Evolutionary conservation across 805 yeast species (phyloP).

Genomic region (Blastobotrys attinorum): DNA sequence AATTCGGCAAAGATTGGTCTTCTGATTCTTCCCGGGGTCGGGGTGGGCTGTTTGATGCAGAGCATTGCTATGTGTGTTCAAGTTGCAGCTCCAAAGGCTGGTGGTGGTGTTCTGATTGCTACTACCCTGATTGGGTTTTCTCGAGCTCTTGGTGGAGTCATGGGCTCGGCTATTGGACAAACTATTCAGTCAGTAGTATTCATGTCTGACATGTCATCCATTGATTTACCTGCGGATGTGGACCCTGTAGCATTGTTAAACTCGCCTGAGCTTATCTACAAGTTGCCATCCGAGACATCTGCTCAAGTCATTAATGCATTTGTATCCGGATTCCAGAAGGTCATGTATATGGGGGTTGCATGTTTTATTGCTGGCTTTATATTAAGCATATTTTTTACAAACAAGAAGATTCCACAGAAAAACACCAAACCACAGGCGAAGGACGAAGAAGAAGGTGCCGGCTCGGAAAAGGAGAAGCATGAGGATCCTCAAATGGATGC

Average conservation of each 20-base stretch:
- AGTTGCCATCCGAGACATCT: slow-evolving; percentile 2
- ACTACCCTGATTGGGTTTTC: slow-evolving; percentile 38
- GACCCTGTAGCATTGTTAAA: slow-evolving; percentile 3
- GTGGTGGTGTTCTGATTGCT: slow-evolving; percentile 43
- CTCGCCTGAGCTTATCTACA: slow-evolving; percentile 7
- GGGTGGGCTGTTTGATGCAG: slow-evolving; percentile 40
- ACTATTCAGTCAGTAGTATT: slow-evolving; percentile 32
- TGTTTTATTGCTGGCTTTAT: slow-evolving; percentile 1
- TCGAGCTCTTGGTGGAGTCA: slow-evolving; percentile 39
- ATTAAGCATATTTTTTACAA: slow-evolving; percentile 3
- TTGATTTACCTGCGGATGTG: not conserved
- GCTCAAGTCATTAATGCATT: slow-evolving; percentile 5
- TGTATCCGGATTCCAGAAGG: slow-evolving; percentile 5
- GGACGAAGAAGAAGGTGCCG: not conserved
- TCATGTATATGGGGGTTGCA: slow-evolving; percentile 9
- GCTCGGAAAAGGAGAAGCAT: not conserved
- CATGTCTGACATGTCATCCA: slow-evolving; percentile 10
- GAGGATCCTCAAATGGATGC: not conserved
- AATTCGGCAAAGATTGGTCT: slow-evolving; percentile 35
- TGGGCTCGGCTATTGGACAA: slow-evolving; percentile 36
- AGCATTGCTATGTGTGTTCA: slow-evolving; percentile 38
- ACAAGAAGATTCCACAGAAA: slow-evolving; percentile 2
- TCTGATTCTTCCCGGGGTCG: slow-evolving; percentile 39
- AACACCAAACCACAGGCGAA: not conserved
- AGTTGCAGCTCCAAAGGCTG: slow-evolving; percentile 42